Conservation (phyloP, 176 grass and related monocot species). For the Aegilops speltoides region DNA sequence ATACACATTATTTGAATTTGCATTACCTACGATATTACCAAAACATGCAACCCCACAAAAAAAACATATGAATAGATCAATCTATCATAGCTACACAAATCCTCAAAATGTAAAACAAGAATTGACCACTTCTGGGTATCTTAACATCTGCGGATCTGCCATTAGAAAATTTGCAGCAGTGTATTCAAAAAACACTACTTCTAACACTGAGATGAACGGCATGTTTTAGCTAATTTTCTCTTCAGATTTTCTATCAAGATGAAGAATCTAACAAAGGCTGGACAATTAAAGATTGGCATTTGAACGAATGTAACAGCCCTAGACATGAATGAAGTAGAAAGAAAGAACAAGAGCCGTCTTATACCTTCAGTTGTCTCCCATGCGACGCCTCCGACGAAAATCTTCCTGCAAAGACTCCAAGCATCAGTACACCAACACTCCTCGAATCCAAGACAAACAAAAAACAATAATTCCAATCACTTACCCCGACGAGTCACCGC, state of each 20-base stretch:
- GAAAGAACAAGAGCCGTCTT: not conserved
- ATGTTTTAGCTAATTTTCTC: not conserved
- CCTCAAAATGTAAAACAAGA: not conserved
- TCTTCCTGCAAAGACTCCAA: conserved; percentile 58
- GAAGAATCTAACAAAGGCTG: not conserved
- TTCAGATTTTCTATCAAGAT: not conserved
- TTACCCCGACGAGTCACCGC: conserved; percentile 58
- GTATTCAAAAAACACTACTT: not conserved
- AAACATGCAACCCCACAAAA: not conserved
- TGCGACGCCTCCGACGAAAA: conserved; percentile 77
- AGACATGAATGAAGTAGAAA: not conserved
- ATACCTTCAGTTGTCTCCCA: conserved; percentile 84
- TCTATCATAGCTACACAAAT: not conserved
- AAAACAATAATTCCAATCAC: conserved; percentile 19
- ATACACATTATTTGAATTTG: not conserved
- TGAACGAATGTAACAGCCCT: not conserved
- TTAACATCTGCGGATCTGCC: not conserved
- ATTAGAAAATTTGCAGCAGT: not conserved
- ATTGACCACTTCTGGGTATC: too few species aligned
- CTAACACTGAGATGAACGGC: not conserved
- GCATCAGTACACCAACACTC: not conserved
- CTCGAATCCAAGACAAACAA: not conserved
- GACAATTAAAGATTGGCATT: not conserved
- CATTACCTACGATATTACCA: not conserved
- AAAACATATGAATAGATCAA: not conserved